Base-by-base conservation (phyloP, 2,329 filamentous ascomycete species). In the Exophiala phaeomuriformis region DNA sequence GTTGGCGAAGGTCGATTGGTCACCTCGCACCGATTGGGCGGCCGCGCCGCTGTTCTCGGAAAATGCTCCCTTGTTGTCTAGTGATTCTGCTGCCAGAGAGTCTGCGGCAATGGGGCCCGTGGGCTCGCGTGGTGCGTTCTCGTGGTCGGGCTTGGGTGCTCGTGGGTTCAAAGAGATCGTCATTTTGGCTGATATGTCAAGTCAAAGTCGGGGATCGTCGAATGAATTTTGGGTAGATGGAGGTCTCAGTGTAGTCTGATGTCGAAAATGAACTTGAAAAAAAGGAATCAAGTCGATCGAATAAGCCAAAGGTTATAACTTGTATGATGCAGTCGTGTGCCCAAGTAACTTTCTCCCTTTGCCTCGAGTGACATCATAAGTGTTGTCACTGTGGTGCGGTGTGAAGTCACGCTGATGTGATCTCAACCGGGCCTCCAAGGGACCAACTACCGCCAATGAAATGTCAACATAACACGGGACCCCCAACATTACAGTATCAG, bases 81-180 rank as follows among this genome's bases (percentile, higher is more conserved):
- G 70, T 0, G 87, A 93, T 64, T 91, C 84, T 54, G 82, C 84
- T 7, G 88, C 88, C 3, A 94, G 81, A 4, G 86, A 91, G 69
- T 85, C 86, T 9, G 77, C 73, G 42, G 78, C 71, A 1, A 91
- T 77, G 29, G 75, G 64, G 49, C 88, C 88, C 3, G 84, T 73
- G 9, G 76, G 72, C 68, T 93, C 88, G 10, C 72, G 67, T 54
- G 75, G 77, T 30, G 80, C 77, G 42, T 72, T 66, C 55, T 67
- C 64, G 49, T 76, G 73, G 64, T 80, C 78, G 44, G 67, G 75
- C 43, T 74, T 79, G 55, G 57, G 49, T n/a, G 59, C 57, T 28
- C 52, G 44, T 8, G 60, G 52, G 42, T 59, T 58, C 9, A 49
- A 53, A 49, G 57, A 47, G 53, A 48, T 62, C 12, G n/a, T 55